phyloP scores from a whole-genome alignment of 2,329 filamentous ascomycete species.

The Coniochaeta sp. region DNA sequence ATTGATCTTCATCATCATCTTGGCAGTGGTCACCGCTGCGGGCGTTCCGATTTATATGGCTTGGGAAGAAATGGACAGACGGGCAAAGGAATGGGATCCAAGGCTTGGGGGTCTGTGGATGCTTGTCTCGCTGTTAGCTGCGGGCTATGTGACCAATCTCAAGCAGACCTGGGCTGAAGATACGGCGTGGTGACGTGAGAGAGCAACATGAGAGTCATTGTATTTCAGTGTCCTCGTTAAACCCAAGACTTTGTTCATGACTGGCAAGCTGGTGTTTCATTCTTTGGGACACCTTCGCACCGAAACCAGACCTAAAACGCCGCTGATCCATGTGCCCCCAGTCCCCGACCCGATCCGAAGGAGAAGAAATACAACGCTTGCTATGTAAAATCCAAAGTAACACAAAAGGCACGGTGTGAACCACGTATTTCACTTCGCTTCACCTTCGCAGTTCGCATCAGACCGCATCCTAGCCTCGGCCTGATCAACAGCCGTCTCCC shows the following conservation, averaged over 20 bases:
- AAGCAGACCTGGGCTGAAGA: neutral
- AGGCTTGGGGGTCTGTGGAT: neutral
- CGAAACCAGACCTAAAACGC: neutral
- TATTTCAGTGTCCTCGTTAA: neutral
- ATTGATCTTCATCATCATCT: neutral
- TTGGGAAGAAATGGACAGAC: neutral
- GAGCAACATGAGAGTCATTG: neutral
- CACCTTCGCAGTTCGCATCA: slow-evolving; percentile 1
- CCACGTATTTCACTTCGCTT: neutral
- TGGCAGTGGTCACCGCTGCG: neutral
- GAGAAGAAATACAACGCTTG: neutral
- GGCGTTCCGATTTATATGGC: neutral
- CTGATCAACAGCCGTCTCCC: slow-evolving; percentile 10
- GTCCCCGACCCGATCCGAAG: neutral
- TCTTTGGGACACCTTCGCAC: neutral
- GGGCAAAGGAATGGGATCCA: neutral
- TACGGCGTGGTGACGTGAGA: neutral
- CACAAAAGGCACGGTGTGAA: neutral
- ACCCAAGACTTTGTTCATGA: neutral
- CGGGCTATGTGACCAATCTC: neutral
- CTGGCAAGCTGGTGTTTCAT: neutral
- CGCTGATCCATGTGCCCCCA: neutral
- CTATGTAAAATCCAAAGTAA: neutral
- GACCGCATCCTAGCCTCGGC: slow-evolving; percentile 10
- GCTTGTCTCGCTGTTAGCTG: neutral